Evolutionary conservation across 2,329 filamentous ascomycete species (phyloP), one percentile per base, ranked within the genome.

Genomic region (Colletotrichum eleusines): DNA sequence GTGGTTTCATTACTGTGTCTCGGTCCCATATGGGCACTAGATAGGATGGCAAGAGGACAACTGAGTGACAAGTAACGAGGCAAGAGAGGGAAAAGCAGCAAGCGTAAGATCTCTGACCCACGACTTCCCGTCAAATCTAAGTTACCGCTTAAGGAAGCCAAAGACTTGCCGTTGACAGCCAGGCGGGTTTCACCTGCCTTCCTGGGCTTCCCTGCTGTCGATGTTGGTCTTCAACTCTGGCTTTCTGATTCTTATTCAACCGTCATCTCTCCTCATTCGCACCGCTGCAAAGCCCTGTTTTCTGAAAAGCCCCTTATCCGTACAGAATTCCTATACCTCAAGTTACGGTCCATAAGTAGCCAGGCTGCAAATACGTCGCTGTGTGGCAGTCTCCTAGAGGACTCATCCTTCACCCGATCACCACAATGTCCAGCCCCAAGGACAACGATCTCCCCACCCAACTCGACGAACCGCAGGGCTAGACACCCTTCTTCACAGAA

Each of bases 401-500:
- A 40, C 28, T 35, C 9, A 20, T 8, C 20, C 28, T 31, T 33
- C 18, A 11, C 9, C 20, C 26, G 20, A n/a, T 28, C 48, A 23
- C 5, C 31, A 26, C 11, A 23, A 71, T 68, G 69, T 31, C 38
- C 26, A 63, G n/a, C 31, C 33, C 57, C 14, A 44, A 62, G 18
- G 42, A 59, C 9, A 44, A 53, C 16, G 23, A 33, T 12, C 28
- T 48, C 44, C 38, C 38, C 20, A 12, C 35, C 9, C 44, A 48
- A 16, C 26, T 42, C 5, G 23, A 23, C 14, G 26, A 48, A 23
- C 23, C 51, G 12, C 57, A 71, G 51, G 53, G 59, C 38, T 71
- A 71, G 69, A 35, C 54, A 3, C 65, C 69, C 64, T 59, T 69
- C 53, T 63, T 69, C 7, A 71, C 69, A 7, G 69, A 71, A 26